Evolutionary conservation across 2,329 filamentous ascomycete species (phyloP).

Genomic region (Diaporthe ampelina): DNA sequence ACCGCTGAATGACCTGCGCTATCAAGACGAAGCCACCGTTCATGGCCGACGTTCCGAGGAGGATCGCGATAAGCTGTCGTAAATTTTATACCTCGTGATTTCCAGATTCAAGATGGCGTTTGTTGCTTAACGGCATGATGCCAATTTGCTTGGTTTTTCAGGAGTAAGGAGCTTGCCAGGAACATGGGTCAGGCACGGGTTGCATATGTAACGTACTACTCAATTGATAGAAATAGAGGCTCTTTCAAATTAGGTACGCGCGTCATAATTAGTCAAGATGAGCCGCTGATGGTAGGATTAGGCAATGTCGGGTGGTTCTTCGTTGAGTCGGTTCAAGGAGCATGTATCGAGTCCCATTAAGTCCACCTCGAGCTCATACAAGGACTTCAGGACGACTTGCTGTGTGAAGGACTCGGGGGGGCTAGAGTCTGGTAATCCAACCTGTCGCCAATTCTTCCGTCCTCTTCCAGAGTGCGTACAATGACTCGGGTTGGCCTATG

Average conservation of each 20-base stretch:
- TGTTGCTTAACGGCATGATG: too few species aligned
- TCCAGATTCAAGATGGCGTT: neutral
- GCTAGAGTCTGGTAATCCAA: neutral
- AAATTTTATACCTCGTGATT: neutral
- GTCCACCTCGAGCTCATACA: neutral
- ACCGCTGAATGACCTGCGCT: constrained; percentile 30
- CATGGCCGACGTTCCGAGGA: neutral
- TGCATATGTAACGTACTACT: neutral
- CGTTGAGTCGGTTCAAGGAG: neutral
- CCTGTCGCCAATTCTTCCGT: neutral
- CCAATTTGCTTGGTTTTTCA: neutral
- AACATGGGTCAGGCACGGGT: neutral
- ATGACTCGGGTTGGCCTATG: too few species aligned
- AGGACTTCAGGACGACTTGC: neutral
- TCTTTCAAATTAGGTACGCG: neutral
- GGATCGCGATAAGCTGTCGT: neutral
- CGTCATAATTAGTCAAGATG: neutral
- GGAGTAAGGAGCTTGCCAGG: neutral
- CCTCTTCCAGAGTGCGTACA: neutral
- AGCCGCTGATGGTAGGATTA: neutral
- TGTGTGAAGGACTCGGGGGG: neutral
- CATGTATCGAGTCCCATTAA: neutral
- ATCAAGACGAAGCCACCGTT: neutral
- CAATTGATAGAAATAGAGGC: neutral
- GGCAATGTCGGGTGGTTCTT: neutral